Evolutionary conservation across 768 basidiomycete species (phyloP).

Genomic region (Stropharia rugosoannulata): DNA sequence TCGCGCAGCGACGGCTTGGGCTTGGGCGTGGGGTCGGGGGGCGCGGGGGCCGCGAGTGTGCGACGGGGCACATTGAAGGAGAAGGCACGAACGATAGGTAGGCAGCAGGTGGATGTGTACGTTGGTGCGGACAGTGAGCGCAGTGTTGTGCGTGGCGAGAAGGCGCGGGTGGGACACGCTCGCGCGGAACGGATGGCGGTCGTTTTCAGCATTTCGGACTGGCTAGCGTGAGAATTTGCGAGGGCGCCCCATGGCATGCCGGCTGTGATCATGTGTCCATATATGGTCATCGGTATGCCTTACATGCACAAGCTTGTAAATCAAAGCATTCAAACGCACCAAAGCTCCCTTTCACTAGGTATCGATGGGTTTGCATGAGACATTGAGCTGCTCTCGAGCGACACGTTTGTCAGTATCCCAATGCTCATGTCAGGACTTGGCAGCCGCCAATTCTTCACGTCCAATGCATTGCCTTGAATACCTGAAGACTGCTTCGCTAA

Average conservation of each 20-base stretch:
- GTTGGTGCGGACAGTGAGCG: not conserved
- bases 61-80: slow-evolving; percentile 20
- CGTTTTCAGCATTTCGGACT: slow-evolving; percentile 18
- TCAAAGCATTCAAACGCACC: not conserved
- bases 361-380: too few relatives aligned
- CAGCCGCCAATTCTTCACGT: too few relatives aligned
- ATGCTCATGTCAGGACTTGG: too few relatives aligned
- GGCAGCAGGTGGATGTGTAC: not conserved
- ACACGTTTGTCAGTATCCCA: too few relatives aligned
- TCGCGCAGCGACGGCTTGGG: slow-evolving; percentile 51
- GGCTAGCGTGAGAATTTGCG: slow-evolving; percentile 12
- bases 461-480: too few relatives aligned
- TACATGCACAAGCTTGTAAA: not conserved
- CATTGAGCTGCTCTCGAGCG: too few relatives aligned
- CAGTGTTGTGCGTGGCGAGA: too few relatives aligned
- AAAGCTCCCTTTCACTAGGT: too few relatives aligned
- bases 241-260: not conserved
- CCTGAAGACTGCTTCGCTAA: too few relatives aligned
- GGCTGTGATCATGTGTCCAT: not conserved
- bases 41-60: slow-evolving; percentile 3
- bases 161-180: not conserved
- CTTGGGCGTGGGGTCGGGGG: slow-evolving; percentile 14
- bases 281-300: slow-evolving; percentile 5
- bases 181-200: slow-evolving; percentile 19
- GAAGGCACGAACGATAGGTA: slow-evolving; percentile 9